phyloP scores from a whole-genome alignment of 78 protist species.

The Dictyostelium citrinum region DNA sequence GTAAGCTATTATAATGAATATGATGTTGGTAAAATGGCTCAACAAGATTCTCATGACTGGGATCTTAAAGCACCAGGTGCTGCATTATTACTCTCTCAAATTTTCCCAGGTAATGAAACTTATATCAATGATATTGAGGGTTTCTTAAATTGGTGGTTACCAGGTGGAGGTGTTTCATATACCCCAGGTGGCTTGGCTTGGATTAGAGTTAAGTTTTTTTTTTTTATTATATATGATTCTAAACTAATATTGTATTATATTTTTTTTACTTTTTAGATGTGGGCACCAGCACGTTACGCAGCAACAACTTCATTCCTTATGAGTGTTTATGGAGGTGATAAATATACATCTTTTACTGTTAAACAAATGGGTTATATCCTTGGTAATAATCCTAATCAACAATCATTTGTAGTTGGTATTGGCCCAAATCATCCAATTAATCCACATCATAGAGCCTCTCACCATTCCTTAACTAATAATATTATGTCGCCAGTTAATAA shows the following conservation, averaged over 20 bases:
- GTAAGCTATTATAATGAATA: background rate
- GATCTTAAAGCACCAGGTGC: slow-evolving; percentile 66
- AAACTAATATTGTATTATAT: no score
- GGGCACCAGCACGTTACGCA: slow-evolving; percentile 45
- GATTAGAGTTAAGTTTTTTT: slow-evolving; percentile 1
- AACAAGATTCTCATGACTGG: slow-evolving; percentile 54
- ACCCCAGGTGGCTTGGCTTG: slow-evolving; percentile 77
- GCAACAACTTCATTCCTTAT: slow-evolving; percentile 38
- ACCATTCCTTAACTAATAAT: slow-evolving; percentile 35
- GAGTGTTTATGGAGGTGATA: slow-evolving; percentile 56
- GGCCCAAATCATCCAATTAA: slow-evolving; percentile 64
- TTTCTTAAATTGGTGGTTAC: slow-evolving; percentile 47
- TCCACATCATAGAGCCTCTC: slow-evolving; percentile 65
- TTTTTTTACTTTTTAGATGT: background rate
- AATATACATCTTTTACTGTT: slow-evolving; percentile 19
- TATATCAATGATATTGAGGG: slow-evolving; percentile 22
- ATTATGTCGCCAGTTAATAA: slow-evolving; percentile 41
- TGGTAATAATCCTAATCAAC: slow-evolving; percentile 59
- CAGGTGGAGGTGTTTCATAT: slow-evolving; percentile 57
- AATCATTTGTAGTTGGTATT: slow-evolving; percentile 54
- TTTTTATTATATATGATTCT: no score
- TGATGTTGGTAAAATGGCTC: slow-evolving; percentile 32
- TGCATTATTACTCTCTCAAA: background rate
- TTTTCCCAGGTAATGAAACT: background rate
- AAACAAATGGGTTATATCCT: slow-evolving; percentile 41